Evolutionary conservation across 164 flowering plant species (phyloP), one percentile per base, ranked within the genome.

Genomic region (Vitis rotundifolia): DNA sequence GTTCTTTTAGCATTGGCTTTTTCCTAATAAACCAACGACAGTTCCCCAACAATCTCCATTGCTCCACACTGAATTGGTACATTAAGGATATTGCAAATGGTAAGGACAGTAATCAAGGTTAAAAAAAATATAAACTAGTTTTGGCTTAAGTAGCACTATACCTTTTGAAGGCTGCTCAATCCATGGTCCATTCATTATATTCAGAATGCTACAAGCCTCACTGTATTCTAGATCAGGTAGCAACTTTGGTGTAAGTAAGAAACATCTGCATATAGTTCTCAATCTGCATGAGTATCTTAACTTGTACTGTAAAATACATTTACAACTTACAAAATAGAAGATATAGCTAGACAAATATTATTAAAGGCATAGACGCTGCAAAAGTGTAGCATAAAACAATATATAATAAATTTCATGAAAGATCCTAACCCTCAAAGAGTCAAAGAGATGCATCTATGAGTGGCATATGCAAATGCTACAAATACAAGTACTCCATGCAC

Each of bases 161-260:
- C 98, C 94, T 86, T 86, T 79, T 2, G 94, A 77, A 11, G 97
- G 86, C 76, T 85, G 80, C 68, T 83, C 85, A 61, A 91, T 89
- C 97, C 97, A 91, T 63, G 98, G 97, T 0, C 98, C 98, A 70
- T 92, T 92, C 97, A 94, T 92, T 57, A 94, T 81, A 66, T 82
- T 86, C 31, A 94, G 79, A 72, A 91, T 76, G 80, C 87, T 89
- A 67, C 97, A 91, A 2, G 89, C 91, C 49, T 94, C 92, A 63
- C 97, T 83, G 77, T 89, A 94, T 47, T 83, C 88, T 67, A 94
- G 80, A 73, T 89, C 85, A 2, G 98, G 88, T 54, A 94, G 83
- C 81, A 94, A 74, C 82, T 94, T 94, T 9, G 98, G 98, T 0
- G 98, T 92, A 1, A 94, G 85, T 68, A 94, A 75, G 80, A 94